A percentile compares a stretch with the other conserved stretches of the same genome.
These are phyloP conservation scores for Quercus agrifolia DNA, from an alignment of 306 rosid species.

Conservation along the genomic window DNA sequence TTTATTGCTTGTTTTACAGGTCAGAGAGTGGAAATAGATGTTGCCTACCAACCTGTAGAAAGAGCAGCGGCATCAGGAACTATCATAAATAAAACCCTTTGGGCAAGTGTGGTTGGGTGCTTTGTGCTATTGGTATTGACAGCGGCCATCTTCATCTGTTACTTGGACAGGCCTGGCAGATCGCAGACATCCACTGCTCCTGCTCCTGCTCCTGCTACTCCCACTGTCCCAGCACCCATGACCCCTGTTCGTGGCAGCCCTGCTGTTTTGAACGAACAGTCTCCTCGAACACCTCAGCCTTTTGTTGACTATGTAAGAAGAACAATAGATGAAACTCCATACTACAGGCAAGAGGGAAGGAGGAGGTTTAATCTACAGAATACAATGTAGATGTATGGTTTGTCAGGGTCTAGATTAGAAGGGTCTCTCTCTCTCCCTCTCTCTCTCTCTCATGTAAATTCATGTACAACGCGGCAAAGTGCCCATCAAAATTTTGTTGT, in stretches of 20 bases:
- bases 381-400: slow-evolving; percentile 47
- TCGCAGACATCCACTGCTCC: slow-evolving; percentile 37
- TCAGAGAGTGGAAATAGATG: slow-evolving; percentile 66
- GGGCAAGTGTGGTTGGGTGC: slow-evolving; percentile 45
- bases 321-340: slow-evolving; percentile 93
- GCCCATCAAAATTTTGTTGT: not conserved
- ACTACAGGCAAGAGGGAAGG: slow-evolving; percentile 69
- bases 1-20: slow-evolving; percentile 47
- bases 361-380: slow-evolving; percentile 82
- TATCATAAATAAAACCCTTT: slow-evolving; percentile 19
- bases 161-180: slow-evolving; percentile 48
- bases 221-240: slow-evolving; percentile 41
- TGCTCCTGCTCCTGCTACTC: slow-evolving; percentile 18
- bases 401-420: not conserved
- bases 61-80: slow-evolving; percentile 27
- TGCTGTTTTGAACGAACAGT: slow-evolving; percentile 35
- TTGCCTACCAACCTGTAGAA: slow-evolving; percentile 47
- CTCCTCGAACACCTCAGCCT: slow-evolving; percentile 94
- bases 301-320: slow-evolving; percentile 86
- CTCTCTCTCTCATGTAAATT: not conserved
- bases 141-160: slow-evolving; percentile 22
- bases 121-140: slow-evolving; percentile 36
- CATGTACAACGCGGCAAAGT: not conserved
- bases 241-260: slow-evolving; percentile 62
- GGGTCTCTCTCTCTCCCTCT: not conserved